These are phyloP conservation scores for Myriosclerotinia duriaeana DNA, from an alignment of 2,329 filamentous ascomycete genomes.

Conservation along the genomic window DNA sequence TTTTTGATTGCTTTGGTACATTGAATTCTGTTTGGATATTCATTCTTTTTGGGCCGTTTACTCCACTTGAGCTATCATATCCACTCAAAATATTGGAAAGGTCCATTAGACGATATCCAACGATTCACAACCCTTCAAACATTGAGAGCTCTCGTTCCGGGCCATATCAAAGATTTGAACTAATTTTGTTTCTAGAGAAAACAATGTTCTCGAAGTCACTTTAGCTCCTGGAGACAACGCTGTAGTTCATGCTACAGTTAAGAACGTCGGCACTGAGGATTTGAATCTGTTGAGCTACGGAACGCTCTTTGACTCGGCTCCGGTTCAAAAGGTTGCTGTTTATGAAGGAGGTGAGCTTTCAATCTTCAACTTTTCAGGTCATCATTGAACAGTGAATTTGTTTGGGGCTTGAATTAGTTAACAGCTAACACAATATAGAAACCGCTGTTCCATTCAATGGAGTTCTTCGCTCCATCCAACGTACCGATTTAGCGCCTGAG, in stretches of 20 bases:
- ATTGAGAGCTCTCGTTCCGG: neutral
- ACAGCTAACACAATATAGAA: slow-evolving; percentile 3
- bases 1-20: too few species aligned
- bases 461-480: slow-evolving; percentile 43
- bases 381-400: too few species aligned
- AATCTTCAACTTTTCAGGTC: slow-evolving; percentile 30
- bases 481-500: slow-evolving; percentile 41
- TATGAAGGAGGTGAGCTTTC: slow-evolving; percentile 36
- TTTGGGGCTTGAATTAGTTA: neutral
- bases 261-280: slow-evolving; percentile 43
- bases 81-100: too few species aligned
- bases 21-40: neutral
- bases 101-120: too few species aligned
- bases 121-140: too few species aligned
- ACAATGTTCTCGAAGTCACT: slow-evolving; percentile 32
- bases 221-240: slow-evolving; percentile 39
- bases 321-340: slow-evolving; percentile 45
- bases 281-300: slow-evolving; percentile 46
- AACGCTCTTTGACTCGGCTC: slow-evolving; percentile 44
- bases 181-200: slow-evolving; percentile 38
- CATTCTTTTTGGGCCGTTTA: too few species aligned
- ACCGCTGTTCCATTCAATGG: slow-evolving; percentile 16
- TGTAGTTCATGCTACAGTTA: slow-evolving; percentile 45
- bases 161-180: neutral
- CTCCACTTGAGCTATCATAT: too few species aligned